Evolutionary conservation across 805 yeast genomes (phyloP).

Genomic region (Saccharomycopsis javanensis): DNA sequence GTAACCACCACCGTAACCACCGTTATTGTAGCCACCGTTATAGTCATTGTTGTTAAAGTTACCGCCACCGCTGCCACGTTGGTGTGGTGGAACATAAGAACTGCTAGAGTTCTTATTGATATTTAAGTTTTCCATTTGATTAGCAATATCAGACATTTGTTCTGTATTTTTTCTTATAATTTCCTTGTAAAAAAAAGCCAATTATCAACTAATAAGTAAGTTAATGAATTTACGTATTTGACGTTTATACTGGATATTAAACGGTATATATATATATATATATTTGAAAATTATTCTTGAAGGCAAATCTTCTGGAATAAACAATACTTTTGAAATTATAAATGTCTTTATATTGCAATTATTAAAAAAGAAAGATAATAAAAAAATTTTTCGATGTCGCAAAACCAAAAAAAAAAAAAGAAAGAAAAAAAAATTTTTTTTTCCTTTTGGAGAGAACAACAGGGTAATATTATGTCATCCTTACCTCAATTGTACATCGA

Average conservation of each 20-base stretch:
- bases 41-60: slow-evolving; percentile 8
- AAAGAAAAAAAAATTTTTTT: background rate
- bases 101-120: slow-evolving; percentile 30
- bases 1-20: slow-evolving; percentile 22
- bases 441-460: background rate
- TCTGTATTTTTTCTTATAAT: background rate
- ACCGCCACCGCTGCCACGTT: slow-evolving; percentile 27
- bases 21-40: slow-evolving; percentile 20
- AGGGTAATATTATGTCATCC: background rate
- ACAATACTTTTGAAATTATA: background rate
- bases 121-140: slow-evolving; percentile 47
- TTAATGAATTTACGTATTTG: background rate
- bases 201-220: background rate
- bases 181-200: background rate
- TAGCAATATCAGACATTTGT: slow-evolving; percentile 46
- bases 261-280: background rate
- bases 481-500: background rate
- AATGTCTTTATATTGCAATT: background rate
- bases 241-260: background rate
- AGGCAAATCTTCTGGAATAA: slow-evolving; percentile 1
- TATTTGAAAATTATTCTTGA: too few relatives aligned
- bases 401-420: background rate
- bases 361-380: background rate
- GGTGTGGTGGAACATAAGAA: slow-evolving; percentile 52
- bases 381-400: background rate